These are phyloP conservation scores for Calvatia gigantea DNA, from an alignment of 768 basidiomycete species.

Conservation along the genomic window DNA sequence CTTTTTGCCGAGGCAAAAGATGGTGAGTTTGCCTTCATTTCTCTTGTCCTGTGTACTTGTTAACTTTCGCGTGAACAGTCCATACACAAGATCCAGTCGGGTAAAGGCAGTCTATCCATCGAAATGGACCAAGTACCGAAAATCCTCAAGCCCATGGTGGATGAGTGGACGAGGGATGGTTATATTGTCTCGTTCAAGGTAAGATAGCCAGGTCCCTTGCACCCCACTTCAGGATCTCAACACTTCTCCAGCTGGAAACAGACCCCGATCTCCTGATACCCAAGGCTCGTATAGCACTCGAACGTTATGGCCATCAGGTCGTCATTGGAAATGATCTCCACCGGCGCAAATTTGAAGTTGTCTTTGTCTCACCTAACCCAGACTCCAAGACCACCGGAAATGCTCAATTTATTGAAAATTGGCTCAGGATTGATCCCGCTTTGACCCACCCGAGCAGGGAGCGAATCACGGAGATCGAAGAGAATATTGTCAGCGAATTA, in stretches of 20 bases:
- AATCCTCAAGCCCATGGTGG: conserved; percentile 87
- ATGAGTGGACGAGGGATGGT: conserved; percentile 88
- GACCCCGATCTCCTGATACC: conserved; percentile 81
- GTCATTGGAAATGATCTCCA: conserved; percentile 97
- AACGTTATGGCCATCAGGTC: conserved; percentile 94
- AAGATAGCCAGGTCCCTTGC: no score
- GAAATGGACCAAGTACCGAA: conserved; percentile 99
- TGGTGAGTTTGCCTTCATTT: conserved; percentile 56
- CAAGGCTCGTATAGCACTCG: conserved; percentile 83
- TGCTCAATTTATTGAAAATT: conserved; percentile 47
- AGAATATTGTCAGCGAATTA: conserved; percentile 80
- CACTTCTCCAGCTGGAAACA: conserved; percentile 79
- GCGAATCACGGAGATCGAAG: conserved; percentile 81
- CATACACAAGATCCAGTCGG: conserved; percentile 98
- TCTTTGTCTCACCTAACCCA: conserved; percentile 70
- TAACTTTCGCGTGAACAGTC: conserved; percentile 45
- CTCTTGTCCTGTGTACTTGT: background rate
- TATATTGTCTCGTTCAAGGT: conserved; percentile 99
- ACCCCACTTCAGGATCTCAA: background rate
- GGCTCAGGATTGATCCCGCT: conserved; percentile 58
- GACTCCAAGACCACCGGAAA: conserved; percentile 17
- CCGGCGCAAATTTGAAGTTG: conserved; percentile 86
- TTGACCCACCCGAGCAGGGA: conserved; percentile 29
- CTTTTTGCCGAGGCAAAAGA: conserved; percentile 86
- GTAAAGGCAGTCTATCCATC: conserved; percentile 87